Evolutionary conservation across 352 stramenopile species (phyloP).

Genomic region (Blastocystis sp.): DNA sequence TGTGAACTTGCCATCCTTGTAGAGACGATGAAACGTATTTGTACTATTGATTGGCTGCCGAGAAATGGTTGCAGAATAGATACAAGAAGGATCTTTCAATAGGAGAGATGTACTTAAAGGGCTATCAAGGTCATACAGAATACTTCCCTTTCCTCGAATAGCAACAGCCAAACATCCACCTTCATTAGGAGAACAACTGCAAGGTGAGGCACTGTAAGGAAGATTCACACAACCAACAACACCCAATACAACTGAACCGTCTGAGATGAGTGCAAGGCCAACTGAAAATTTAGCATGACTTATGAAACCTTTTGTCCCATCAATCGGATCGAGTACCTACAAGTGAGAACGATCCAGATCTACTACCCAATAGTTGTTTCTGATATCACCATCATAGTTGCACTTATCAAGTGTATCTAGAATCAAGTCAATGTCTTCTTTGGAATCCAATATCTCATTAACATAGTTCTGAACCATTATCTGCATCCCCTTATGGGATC

Average conservation of each 20-base stretch:
- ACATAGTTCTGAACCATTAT: background rate
- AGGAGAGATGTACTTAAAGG: background rate
- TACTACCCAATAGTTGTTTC: conserved; percentile 22
- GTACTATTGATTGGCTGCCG: background rate
- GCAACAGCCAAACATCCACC: conserved; percentile 19
- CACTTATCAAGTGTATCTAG: background rate
- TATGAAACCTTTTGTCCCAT: conserved; percentile 64
- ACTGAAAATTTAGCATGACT: conserved; percentile 57
- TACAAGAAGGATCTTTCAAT: background rate
- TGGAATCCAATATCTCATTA: background rate
- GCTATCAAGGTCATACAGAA: conserved; percentile 5
- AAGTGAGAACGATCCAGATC: background rate
- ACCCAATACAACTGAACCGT: conserved; percentile 5
- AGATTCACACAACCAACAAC: conserved; percentile 49
- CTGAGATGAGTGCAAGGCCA: conserved; percentile 29
- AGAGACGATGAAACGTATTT: background rate
- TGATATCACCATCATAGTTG: conserved; percentile 18
- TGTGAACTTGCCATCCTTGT: background rate
- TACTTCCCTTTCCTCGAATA: background rate
- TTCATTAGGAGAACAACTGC: background rate
- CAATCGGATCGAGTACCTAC: conserved; percentile 63
- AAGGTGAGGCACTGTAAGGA: background rate
- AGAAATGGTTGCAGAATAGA: background rate
- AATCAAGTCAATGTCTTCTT: background rate
- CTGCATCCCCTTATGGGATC: background rate